Evolutionary conservation across 352 stramenopile species (phyloP).

Genomic region (Globisporangium mamillatum): DNA sequence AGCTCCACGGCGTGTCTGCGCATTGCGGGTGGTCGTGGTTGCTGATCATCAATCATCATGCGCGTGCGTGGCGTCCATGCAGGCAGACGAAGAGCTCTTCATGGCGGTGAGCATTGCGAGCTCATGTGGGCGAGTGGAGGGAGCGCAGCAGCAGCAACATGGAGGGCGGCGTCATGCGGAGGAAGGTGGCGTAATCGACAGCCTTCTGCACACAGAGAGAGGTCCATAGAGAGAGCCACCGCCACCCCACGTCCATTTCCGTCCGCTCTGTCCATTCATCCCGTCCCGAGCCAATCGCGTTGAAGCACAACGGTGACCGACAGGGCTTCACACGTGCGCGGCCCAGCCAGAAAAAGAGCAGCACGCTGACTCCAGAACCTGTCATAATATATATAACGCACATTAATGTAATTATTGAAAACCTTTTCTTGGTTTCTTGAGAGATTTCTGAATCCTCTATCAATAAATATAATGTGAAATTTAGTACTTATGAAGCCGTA

Average conservation of each 20-base stretch:
- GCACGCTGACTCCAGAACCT: not conserved
- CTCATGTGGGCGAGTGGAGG: not conserved
- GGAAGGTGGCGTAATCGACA: not conserved
- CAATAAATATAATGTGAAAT: slow-evolving; percentile 1
- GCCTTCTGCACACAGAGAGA: not conserved
- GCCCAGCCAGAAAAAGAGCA: slow-evolving; percentile 6
- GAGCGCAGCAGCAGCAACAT: not conserved
- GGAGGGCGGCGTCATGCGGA: not conserved
- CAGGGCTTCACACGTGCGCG: not conserved
- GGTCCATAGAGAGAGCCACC: not conserved
- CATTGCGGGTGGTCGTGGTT: slow-evolving; percentile 57
- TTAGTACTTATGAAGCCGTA: not conserved
- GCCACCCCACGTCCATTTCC: slow-evolving; percentile 1
- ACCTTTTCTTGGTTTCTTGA: not conserved
- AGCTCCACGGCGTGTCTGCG: slow-evolving; percentile 58
- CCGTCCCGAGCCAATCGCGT: not conserved
- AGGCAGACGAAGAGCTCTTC: not conserved
- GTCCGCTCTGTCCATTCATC: not conserved
- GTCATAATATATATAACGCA: not conserved
- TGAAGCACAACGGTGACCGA: slow-evolving; percentile 23
- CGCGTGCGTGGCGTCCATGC: not conserved
- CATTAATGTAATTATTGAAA: slow-evolving; percentile 1
- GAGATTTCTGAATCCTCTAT: not conserved
- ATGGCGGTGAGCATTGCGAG: not conserved
- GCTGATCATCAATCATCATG: slow-evolving; percentile 15